Conservation (phyloP, 1,139 yeast genomes). For the Yamadazyma sp. region DNA sequence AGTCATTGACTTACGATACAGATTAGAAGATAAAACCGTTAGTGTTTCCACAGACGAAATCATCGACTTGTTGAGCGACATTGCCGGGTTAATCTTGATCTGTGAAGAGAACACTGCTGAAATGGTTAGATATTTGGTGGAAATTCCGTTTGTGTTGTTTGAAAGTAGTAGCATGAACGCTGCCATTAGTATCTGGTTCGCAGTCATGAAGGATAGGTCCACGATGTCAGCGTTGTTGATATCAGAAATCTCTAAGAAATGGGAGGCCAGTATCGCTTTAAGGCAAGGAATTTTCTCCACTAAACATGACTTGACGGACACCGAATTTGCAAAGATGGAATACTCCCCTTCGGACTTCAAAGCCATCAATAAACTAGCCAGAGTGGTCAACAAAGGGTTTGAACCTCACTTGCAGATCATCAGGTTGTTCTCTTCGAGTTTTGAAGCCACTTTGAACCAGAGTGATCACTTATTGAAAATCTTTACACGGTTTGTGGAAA, state of each 20-base stretch:
- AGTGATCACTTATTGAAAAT: slow-evolving; percentile 70
- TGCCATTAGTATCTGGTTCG: slow-evolving; percentile 79
- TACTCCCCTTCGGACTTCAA: slow-evolving; percentile 81
- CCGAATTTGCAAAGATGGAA: slow-evolving; percentile 79
- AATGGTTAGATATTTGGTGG: slow-evolving; percentile 58
- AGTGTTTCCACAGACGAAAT: slow-evolving; percentile 30
- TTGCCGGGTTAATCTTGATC: slow-evolving; percentile 49
- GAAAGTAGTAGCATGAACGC: slow-evolving; percentile 61
- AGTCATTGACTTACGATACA: slow-evolving; percentile 17
- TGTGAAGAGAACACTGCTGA: slow-evolving; percentile 50
- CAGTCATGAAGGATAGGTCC: slow-evolving; percentile 67
- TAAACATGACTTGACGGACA: slow-evolving; percentile 55
- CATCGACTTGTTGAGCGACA: slow-evolving; percentile 45
- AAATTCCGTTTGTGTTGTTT: slow-evolving; percentile 69
- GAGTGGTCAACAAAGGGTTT: slow-evolving; percentile 37
- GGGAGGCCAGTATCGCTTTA: slow-evolving; percentile 66
- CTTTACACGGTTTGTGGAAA: slow-evolving; percentile 61
- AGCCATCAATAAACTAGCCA: slow-evolving; percentile 54
- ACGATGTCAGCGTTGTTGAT: slow-evolving; percentile 60
- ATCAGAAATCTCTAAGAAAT: slow-evolving; percentile 64
- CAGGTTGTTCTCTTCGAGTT: slow-evolving; percentile 71
- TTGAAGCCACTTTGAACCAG: slow-evolving; percentile 76
- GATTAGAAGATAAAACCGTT: slow-evolving; percentile 11
- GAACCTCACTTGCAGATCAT: slow-evolving; percentile 75
- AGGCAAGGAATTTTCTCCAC: slow-evolving; percentile 67